Evolutionary conservation across 495 filamentous ascomycete species (phyloP).

Genomic region (Jackrogersella minutella): DNA sequence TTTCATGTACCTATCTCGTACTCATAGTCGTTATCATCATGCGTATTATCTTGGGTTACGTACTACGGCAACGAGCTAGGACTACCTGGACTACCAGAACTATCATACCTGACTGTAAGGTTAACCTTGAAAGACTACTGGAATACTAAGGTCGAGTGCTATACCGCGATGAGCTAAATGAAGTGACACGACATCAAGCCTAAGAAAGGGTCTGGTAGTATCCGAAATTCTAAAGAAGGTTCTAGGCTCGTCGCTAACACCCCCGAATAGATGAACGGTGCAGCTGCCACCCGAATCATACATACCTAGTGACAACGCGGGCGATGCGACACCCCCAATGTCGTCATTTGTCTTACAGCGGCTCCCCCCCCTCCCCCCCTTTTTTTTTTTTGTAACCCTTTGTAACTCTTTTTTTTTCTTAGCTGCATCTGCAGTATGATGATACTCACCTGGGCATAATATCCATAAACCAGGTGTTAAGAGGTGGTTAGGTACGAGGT

Average conservation of each 20-base stretch:
- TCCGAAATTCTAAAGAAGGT: constrained; percentile 31
- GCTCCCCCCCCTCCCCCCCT: too few species aligned
- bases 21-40: neutral
- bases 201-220: constrained; percentile 19
- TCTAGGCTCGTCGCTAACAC: constrained; percentile 30
- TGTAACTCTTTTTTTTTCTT: constrained; percentile 24
- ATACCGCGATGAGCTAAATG: constrained; percentile 28
- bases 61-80: too few species aligned
- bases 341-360: constrained; percentile 43
- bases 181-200: constrained; percentile 39
- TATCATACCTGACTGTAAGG: too few species aligned
- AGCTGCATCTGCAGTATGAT: constrained; percentile 3
- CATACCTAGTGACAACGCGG: constrained; percentile 24
- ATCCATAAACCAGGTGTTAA: too few species aligned
- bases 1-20: neutral
- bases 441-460: neutral
- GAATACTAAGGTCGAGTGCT: constrained; percentile 14
- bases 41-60: too few species aligned
- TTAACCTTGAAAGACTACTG: too few species aligned
- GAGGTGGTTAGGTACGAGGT: constrained; percentile 7
- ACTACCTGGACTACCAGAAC: too few species aligned
- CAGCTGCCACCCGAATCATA: constrained; percentile 40
- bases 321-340: constrained; percentile 33
- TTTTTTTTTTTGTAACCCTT: too few species aligned
- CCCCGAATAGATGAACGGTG: constrained; percentile 37